phyloP scores from a whole-genome alignment of 768 basidiomycete genomes.

The Pleurotus tuber-regium region DNA sequence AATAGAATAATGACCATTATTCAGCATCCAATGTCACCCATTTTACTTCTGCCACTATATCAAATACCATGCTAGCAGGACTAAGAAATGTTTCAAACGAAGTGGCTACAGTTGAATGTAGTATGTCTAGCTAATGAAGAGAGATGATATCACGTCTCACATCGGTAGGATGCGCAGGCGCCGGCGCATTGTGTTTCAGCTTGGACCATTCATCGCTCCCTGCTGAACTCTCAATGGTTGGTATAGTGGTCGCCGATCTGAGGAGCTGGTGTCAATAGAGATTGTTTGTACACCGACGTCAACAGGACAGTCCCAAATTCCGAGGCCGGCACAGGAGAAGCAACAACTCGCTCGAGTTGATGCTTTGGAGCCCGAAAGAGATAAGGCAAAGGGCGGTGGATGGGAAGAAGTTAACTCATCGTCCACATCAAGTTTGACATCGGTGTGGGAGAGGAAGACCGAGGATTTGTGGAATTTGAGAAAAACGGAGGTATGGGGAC shows the following conservation, averaged over 20 bases:
- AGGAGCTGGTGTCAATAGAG: conserved; percentile 50
- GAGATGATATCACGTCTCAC: conserved; percentile 27
- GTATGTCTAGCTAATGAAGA: conserved; percentile 19
- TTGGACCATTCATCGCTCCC: conserved; percentile 5
- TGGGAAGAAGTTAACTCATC: not conserved
- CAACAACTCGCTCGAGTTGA: not conserved
- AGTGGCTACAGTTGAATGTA: not conserved
- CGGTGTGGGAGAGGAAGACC: not conserved
- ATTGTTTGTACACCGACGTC: conserved; percentile 65
- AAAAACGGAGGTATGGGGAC: conserved; percentile 27
- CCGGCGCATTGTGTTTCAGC: conserved; percentile 17
- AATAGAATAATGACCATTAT: too few species aligned
- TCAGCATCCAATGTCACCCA: too few species aligned
- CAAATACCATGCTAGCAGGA: too few species aligned
- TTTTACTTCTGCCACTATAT: too few species aligned
- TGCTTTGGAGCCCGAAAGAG: not conserved
- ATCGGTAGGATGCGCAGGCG: conserved; percentile 16
- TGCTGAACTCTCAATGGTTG: not conserved
- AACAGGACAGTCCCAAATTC: conserved; percentile 37
- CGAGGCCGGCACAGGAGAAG: not conserved
- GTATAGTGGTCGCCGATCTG: not conserved
- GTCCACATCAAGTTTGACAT: not conserved
- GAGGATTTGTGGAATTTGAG: conserved; percentile 3
- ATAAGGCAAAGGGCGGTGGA: not conserved
- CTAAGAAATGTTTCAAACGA: too few species aligned